Base-by-base conservation (phyloP, 352 stramenopile genomes). In the Globisporangium apiculatum region DNA sequence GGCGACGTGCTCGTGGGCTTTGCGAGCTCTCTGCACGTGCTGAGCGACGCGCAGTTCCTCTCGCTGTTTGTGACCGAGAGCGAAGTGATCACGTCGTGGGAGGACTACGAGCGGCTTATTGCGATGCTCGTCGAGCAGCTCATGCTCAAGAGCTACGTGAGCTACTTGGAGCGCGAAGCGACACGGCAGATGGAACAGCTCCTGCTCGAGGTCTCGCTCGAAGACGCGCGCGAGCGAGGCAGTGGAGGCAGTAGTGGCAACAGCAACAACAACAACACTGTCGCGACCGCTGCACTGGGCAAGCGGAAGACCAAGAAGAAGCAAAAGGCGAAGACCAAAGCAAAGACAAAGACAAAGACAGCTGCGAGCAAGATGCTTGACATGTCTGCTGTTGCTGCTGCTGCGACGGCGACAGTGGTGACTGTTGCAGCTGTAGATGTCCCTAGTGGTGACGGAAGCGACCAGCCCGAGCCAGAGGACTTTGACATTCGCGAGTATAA, bases 61-160 rank as follows among this genome's bases (percentile, higher is more conserved):
- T 69, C 76, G 7, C 62, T 94, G 14, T 94, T 94, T 56, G 76
- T 94, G 55, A 62, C 61, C 9, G 84, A 94, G 68, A 91, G 81
- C 57, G 79, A 91, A 49, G 75, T 76, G 11, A 87, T 94, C 53
- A 89, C 76, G 60, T 80, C 79, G 9, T 94, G 84, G 84, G 75
- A 80, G 56, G 83, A 91, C 55, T 94, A 91, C 52, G 71, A 94
- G 64, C 68, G 74, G 0, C 61, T 94, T 24, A 90, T 94, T n/a
- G 84, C 74, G 15, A 94, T 94, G 79, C 66, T 94, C 12, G 73
- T 94, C 14, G 84, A 94, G 59, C 78, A 88, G 71, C 70, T 94
- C 46, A 87, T 94, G 55, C 57, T 91, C 51, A 76, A 75, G 57
- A 90, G 80, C 53, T 94, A 91, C 48, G 74, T 91, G 6, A 61